Base-by-base conservation (phyloP, 495 filamentous ascomycete genomes). In the Tuber aestivum region DNA sequence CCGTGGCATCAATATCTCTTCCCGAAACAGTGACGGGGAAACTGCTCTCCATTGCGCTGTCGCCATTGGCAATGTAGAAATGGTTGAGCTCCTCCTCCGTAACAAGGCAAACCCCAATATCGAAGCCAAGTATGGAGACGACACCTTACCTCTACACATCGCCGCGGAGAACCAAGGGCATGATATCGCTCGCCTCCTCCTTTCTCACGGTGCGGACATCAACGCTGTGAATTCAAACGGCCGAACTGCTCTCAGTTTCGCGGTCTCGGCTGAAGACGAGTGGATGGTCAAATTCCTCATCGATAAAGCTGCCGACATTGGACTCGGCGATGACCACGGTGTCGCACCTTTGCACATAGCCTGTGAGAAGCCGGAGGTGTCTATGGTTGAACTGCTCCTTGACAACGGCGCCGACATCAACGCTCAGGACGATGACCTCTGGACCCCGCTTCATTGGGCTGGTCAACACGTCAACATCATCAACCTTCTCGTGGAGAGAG, bases 41-140 rank as follows among this genome's bases (percentile, higher is more conserved):
- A 86, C 85, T 3, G 83, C 82, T 6, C 78, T 87, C 9, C 86
- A 87, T 77, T 76, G 83, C 23, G 84, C 82, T 41, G 75, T 78
- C 21, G 71, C 70, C 27, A 73, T 74, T n/a, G 78, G 80, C 10
- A 79, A 83, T 41, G 71, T 76, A 21, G 41, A 77, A 23, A 72
- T 86, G 35, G 70, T 79, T 20, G 70, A 76, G 23, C 40, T 82
- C 7, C 74, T 86, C 23, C 70, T 86, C 14, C 75, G 83, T n/a
- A 80, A 80, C 61, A 81, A 77, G 3, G 83, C 85, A 1, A 70
- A 81, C 10, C 72, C 78, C 6, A 72, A 84, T 8, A 70, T 56
- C 14, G 14, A 35, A 65, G 27, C 27, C 56, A 65, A 65, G 56
- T 65, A 35, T 14, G 56, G 27, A 32, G 27, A 18, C 4, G 5